phyloP scores from a whole-genome alignment of 441 rosid genomes.

The Sinapis alba region DNA sequence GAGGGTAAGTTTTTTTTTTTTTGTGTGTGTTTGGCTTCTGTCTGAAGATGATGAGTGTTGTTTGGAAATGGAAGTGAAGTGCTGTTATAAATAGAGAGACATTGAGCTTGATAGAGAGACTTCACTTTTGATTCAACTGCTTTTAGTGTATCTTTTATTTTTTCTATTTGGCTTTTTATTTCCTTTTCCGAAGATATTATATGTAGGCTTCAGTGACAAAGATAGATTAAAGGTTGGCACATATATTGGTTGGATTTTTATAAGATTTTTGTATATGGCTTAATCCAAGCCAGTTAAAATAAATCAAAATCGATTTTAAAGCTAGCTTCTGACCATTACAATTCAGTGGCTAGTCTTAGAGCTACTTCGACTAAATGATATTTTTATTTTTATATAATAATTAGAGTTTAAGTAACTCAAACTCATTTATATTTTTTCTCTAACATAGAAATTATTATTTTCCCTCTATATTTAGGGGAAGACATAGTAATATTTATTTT shows the following conservation, averaged over 20 bases:
- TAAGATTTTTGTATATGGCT: not conserved
- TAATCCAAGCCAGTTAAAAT: not conserved
- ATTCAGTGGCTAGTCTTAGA: not conserved
- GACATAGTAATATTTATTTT: not conserved
- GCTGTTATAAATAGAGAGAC: slow-evolving; percentile 37
- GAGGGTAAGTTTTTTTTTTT: not conserved
- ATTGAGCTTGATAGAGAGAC: slow-evolving; percentile 20
- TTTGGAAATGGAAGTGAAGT: slow-evolving; percentile 29
- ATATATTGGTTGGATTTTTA: slow-evolving; percentile 3
- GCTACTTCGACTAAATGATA: not conserved
- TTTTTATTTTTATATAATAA: not conserved
- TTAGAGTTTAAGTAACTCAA: not conserved
- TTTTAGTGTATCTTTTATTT: slow-evolving; percentile 29
- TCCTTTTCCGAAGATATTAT: slow-evolving; percentile 10
- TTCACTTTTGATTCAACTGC: slow-evolving; percentile 40
- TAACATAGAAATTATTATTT: too few relatives aligned
- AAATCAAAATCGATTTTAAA: not conserved
- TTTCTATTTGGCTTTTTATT: slow-evolving; percentile 7
- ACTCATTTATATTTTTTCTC: not conserved
- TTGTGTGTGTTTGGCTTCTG: not conserved
- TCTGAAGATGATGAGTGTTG: slow-evolving; percentile 29
- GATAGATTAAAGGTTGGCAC: slow-evolving; percentile 17
- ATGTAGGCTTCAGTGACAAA: slow-evolving; percentile 1
- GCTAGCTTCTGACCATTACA: not conserved
- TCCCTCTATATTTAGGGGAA: not conserved